Conservation (phyloP, 139 green algal species). For the Pycnococcus provasolii region DNA sequence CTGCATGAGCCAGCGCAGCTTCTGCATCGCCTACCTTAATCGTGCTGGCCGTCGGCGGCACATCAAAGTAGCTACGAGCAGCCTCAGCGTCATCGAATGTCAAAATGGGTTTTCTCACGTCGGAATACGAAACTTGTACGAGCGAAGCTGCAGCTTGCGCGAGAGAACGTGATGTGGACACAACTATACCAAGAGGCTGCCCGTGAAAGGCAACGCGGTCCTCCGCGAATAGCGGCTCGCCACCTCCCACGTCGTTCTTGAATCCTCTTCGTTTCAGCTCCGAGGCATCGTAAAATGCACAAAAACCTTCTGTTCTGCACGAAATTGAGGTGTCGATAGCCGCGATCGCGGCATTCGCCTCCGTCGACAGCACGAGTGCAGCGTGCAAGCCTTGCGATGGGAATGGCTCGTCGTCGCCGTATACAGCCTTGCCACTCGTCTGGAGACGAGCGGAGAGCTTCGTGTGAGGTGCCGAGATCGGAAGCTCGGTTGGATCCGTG, state of each 20-base stretch:
- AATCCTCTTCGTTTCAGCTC: slow-evolving; percentile 32
- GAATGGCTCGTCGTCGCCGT: slow-evolving; percentile 40
- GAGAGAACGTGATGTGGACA: slow-evolving; percentile 17
- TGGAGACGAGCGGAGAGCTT: slow-evolving; percentile 23
- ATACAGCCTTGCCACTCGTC: slow-evolving; percentile 47
- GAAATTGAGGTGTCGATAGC: slow-evolving; percentile 33
- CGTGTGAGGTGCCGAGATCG: background rate
- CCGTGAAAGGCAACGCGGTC: slow-evolving; percentile 28
- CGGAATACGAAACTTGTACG: slow-evolving; percentile 29
- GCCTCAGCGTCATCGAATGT: slow-evolving; percentile 36
- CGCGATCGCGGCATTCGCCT: slow-evolving; percentile 30
- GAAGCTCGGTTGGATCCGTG: background rate
- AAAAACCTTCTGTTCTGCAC: slow-evolving; percentile 25
- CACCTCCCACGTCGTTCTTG: slow-evolving; percentile 21
- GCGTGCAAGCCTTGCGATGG: slow-evolving; percentile 33
- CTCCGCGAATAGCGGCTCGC: slow-evolving; percentile 21
- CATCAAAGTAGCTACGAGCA: slow-evolving; percentile 23
- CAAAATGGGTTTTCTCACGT: slow-evolving; percentile 33
- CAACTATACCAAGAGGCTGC: slow-evolving; percentile 36
- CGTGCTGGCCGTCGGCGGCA: slow-evolving; percentile 5
- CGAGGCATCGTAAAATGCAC: slow-evolving; percentile 29
- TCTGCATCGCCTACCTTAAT: background rate
- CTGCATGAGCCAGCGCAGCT: background rate
- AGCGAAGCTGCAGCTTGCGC: slow-evolving; percentile 9
- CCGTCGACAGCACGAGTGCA: slow-evolving; percentile 34